Conservation (phyloP, 768 basidiomycete genomes). For the Trametes gibbosa region DNA sequence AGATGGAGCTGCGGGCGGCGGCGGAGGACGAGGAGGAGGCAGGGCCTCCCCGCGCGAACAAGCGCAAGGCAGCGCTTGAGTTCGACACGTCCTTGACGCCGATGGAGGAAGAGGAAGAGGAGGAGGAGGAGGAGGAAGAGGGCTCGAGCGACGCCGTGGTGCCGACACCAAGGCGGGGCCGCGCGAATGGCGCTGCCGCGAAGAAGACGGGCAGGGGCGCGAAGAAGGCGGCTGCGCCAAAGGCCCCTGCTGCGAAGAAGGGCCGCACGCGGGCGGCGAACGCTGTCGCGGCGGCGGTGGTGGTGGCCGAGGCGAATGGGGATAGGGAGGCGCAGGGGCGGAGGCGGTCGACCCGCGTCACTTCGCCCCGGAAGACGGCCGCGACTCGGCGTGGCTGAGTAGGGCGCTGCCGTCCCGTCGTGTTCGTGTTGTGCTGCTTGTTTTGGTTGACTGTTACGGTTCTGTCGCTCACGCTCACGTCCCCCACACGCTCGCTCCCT, state of each 20-base stretch:
- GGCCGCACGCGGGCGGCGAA: neutral
- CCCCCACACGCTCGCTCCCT: neutral
- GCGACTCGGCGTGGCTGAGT: neutral
- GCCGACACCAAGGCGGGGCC: neutral
- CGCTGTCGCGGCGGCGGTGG: neutral
- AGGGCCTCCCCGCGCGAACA: conserved; percentile 24
- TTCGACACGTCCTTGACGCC: conserved; percentile 23
- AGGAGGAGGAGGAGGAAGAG: neutral
- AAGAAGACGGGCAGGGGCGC: neutral
- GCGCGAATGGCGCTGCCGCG: neutral
- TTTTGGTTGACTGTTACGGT: neutral
- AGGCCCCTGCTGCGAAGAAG: neutral
- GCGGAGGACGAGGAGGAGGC: conserved; percentile 19
- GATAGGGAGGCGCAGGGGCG: neutral
- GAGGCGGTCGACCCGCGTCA: conserved; percentile 12
- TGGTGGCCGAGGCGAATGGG: neutral
- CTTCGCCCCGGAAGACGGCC: conserved; percentile 6
- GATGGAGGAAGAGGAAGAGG: conserved; percentile 21
- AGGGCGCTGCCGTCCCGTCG: neutral
- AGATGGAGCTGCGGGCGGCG: conserved; percentile 48
- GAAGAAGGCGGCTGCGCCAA: conserved; percentile 1
- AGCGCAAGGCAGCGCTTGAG: conserved; percentile 35
- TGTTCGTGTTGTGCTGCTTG: conserved; percentile 7
- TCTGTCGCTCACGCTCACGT: neutral
- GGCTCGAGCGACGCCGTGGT: neutral